A percentile compares a stretch with the other conserved stretches of the same genome.
These are phyloP conservation scores for Trypanosoma vivax DNA, from an alignment of 208 protist genomes.

Conservation along the genomic window DNA sequence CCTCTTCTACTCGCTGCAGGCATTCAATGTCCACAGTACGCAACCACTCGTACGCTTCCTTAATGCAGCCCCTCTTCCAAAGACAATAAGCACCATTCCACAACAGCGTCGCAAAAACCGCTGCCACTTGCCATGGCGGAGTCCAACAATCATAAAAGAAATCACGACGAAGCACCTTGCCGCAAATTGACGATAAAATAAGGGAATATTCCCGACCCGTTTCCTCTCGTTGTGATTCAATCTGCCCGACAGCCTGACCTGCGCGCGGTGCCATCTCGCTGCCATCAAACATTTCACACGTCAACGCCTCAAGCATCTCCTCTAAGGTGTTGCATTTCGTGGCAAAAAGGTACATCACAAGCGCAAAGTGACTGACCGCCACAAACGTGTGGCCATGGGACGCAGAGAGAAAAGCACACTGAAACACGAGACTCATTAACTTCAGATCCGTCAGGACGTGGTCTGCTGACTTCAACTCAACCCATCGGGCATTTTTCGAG, in stretches of 20 bases:
- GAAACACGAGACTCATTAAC: slow-evolving; percentile 29
- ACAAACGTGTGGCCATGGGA: slow-evolving; percentile 26
- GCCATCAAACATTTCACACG: background rate
- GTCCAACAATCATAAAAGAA: background rate
- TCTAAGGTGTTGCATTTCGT: slow-evolving; percentile 50
- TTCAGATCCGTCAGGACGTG: slow-evolving; percentile 20
- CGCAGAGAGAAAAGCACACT: slow-evolving; percentile 25
- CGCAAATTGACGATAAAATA: slow-evolving; percentile 37
- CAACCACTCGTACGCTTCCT: slow-evolving; percentile 51
- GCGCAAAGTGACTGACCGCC: slow-evolving; percentile 43
- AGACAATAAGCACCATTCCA: slow-evolving; percentile 50
- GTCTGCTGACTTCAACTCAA: background rate
- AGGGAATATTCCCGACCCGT: slow-evolving; percentile 23
- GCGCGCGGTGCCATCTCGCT: background rate
- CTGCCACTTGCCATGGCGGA: slow-evolving; percentile 18
- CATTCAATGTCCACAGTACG: slow-evolving; percentile 28
- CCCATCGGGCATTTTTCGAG: no score
- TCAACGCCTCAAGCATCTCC: slow-evolving; percentile 29
- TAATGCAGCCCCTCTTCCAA: slow-evolving; percentile 53
- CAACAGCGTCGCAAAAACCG: slow-evolving; percentile 35
- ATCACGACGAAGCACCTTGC: slow-evolving; percentile 32
- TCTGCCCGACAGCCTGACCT: background rate
- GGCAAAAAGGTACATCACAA: slow-evolving; percentile 43
- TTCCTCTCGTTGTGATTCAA: background rate
- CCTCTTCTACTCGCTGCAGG: slow-evolving; percentile 12